These are phyloP conservation scores for Vicia sativa DNA, from an alignment of 306 rosid genomes.

Conservation along the genomic window DNA sequence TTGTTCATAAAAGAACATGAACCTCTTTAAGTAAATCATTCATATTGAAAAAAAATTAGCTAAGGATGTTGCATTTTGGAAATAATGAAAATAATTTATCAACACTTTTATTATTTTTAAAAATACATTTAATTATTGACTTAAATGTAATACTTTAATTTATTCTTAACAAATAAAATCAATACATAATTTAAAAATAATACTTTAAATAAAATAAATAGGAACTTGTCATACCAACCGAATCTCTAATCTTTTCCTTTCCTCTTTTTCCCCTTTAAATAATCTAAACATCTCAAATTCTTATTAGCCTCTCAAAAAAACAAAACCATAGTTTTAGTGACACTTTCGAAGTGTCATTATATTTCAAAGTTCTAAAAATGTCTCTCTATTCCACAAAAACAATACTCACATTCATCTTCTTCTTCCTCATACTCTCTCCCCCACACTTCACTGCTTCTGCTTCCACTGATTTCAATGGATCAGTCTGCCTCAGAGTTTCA, in stretches of 20 bases:
- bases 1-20: no score
- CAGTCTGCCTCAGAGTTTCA: constrained; percentile 54
- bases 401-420: neutral
- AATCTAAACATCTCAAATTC: neutral
- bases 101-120: no score
- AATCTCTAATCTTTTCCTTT: neutral
- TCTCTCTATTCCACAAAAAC: constrained; percentile 29
- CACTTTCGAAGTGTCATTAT: neutral
- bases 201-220: no score
- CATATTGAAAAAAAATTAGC: no score
- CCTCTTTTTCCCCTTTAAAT: neutral
- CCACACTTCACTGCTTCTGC: constrained; percentile 11
- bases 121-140: no score
- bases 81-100: no score
- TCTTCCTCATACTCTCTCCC: constrained; percentile 26
- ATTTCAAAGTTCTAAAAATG: constrained; percentile 38
- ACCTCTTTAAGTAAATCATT: no score
- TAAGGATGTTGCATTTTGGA: no score
- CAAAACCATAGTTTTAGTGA: neutral
- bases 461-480: neutral
- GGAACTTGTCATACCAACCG: neutral
- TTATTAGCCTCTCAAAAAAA: neutral
- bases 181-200: no score
- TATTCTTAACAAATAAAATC: no score
- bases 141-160: no score